A percentile compares a stretch with the other conserved stretches of the same genome.
Conservation (phyloP, 2,329 filamentous ascomycete genomes). For the Aotearoamyces nothofagi region DNA sequence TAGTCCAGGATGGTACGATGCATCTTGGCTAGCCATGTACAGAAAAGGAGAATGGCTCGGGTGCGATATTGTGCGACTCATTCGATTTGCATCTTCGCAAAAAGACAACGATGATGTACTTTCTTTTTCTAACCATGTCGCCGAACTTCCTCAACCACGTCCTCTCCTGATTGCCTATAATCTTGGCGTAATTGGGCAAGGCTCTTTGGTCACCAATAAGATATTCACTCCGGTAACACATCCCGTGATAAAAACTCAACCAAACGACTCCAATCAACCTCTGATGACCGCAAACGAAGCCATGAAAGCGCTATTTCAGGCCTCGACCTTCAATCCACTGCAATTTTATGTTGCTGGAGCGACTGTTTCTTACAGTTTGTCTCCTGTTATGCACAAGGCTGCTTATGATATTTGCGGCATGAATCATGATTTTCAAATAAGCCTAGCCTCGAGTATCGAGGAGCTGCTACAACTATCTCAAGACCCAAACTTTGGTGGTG, state of each 20-base stretch:
- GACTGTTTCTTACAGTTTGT: constrained; percentile 56
- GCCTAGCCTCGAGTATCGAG: constrained; percentile 45
- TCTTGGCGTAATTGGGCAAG: constrained; percentile 34
- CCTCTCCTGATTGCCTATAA: constrained; percentile 33
- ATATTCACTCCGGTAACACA: constrained; percentile 40
- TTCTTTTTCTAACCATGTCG: constrained; percentile 13
- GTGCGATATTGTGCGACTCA: constrained; percentile 40
- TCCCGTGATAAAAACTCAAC: constrained; percentile 40
- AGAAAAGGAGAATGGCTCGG: constrained; percentile 32
- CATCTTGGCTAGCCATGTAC: constrained; percentile 31
- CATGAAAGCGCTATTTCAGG: constrained; percentile 48
- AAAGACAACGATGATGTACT: constrained; percentile 30
- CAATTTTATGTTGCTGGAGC: constrained; percentile 63
- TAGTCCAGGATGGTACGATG: constrained; percentile 29
- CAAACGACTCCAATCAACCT: constrained; percentile 14
- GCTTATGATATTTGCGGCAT: constrained; percentile 53
- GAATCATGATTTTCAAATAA: constrained; percentile 49
- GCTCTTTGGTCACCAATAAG: constrained; percentile 40
- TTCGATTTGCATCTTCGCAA: constrained; percentile 29
- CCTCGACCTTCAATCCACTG: constrained; percentile 53
- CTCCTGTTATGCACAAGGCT: constrained; percentile 63
- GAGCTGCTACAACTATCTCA: constrained; percentile 48
- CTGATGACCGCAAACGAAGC: constrained; percentile 50
- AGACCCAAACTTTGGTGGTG: constrained; percentile 55
- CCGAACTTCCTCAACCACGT: constrained; percentile 8